Percentiles rank a stretch among this genome's conserved stretches.
phyloP scores from a whole-genome alignment of 257 asterid genomes.

The Capsicum rhomboideum region DNA sequence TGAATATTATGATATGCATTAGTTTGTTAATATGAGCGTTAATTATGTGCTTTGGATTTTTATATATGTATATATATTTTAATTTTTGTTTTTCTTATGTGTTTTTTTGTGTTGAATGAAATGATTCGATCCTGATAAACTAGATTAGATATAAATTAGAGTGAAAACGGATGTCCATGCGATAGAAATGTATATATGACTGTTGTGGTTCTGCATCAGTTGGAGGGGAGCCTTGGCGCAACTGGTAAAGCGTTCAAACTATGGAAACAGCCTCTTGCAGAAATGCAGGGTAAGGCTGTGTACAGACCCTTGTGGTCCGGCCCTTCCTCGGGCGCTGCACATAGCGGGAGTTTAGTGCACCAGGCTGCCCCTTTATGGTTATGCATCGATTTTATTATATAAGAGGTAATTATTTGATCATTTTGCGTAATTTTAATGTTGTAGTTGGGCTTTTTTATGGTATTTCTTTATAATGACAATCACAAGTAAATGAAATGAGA shows the following conservation, averaged over 20 bases:
- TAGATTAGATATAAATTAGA: not conserved
- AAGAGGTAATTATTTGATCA: not conserved
- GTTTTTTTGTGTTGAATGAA: not conserved
- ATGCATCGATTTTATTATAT: too few relatives aligned
- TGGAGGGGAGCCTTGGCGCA: too few relatives aligned
- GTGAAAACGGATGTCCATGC: too few relatives aligned
- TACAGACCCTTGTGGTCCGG: too few relatives aligned
- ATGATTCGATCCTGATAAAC: not conserved
- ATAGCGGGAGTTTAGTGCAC: too few relatives aligned
- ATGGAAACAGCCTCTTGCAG: too few relatives aligned
- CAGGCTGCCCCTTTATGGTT: too few relatives aligned
- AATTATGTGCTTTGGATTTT: not conserved
- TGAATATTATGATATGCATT: not conserved
- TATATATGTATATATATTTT: too few relatives aligned
- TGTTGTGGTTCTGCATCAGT: not conserved
- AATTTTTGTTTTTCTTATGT: not conserved
- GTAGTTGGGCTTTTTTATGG: not conserved
- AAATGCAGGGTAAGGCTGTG: too few relatives aligned
- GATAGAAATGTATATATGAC: not conserved
- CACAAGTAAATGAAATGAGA: not conserved
- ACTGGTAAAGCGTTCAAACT: too few relatives aligned
- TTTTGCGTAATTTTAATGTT: not conserved
- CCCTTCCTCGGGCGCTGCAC: too few relatives aligned
- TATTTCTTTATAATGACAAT: not conserved
- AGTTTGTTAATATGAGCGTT: not conserved